These are phyloP conservation scores for Ilyonectria destructans DNA, from an alignment of 2,329 filamentous ascomycete species.

Conservation along the genomic window DNA sequence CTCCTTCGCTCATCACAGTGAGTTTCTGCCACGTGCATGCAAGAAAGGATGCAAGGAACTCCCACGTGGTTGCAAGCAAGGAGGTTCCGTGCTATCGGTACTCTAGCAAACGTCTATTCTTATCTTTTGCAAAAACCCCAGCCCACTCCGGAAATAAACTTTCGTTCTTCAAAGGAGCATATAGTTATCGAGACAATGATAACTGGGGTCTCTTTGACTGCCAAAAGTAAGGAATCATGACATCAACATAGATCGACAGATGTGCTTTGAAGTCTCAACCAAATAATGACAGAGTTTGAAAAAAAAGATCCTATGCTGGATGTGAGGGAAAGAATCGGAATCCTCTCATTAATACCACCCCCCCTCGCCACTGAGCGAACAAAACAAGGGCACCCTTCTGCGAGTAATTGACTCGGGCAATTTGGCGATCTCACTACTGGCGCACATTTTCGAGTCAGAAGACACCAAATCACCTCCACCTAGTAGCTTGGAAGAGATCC, in stretches of 20 bases:
- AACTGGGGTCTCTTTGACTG: background rate
- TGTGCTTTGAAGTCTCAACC: background rate
- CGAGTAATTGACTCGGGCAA: background rate
- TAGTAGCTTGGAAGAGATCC: background rate
- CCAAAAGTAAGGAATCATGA: background rate
- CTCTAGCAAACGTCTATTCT: background rate
- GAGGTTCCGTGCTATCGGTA: background rate
- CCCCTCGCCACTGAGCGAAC: background rate
- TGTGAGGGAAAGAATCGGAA: too few relatives aligned
- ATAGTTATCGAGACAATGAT: background rate
- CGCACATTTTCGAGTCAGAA: background rate
- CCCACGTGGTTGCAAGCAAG: background rate
- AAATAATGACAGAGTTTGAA: background rate
- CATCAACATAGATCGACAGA: background rate
- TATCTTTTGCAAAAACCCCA: background rate
- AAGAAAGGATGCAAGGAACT: background rate
- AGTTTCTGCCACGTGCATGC: conserved; percentile 5
- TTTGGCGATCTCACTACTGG: too few relatives aligned
- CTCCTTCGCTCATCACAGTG: background rate
- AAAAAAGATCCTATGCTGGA: background rate
- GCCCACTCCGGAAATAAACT: background rate
- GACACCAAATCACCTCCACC: background rate
- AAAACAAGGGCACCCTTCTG: too few relatives aligned
- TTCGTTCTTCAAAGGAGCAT: background rate
- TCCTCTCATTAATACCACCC: too few relatives aligned